A percentile compares a stretch with the other conserved stretches of the same genome.
Evolutionary conservation across 1,284 basidiomycete genomes (phyloP).

Genomic region (Pascua sp.): DNA sequence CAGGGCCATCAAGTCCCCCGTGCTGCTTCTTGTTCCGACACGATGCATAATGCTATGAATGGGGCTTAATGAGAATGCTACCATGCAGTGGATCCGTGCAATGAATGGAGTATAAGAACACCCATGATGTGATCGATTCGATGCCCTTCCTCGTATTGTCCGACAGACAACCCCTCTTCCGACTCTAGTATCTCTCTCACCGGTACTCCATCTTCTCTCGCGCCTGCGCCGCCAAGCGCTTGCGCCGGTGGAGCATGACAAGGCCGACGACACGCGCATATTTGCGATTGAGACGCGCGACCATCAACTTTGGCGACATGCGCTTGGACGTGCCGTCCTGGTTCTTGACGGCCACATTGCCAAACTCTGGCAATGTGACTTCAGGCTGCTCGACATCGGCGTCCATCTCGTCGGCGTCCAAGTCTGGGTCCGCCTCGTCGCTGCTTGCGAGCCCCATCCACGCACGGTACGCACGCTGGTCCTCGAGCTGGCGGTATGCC

Average conservation of each 20-base stretch:
- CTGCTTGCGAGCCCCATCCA: conserved; percentile 23
- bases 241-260: conserved; percentile 39
- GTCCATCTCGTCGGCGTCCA: conserved; percentile 23
- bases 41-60: conserved; percentile 16
- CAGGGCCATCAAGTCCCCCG: too few species aligned
- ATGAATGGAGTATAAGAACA: background rate
- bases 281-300: conserved; percentile 34
- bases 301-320: conserved; percentile 27
- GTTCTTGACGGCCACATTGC: conserved; percentile 23
- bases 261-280: conserved; percentile 36
- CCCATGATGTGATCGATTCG: too few species aligned
- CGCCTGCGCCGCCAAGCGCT: conserved; percentile 6
- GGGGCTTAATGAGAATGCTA: conserved; percentile 4
- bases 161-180: too few species aligned
- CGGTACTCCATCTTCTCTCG: background rate
- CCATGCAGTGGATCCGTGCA: background rate
- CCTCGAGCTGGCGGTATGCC: conserved; percentile 36
- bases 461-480: conserved; percentile 18
- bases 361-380: conserved; percentile 25
- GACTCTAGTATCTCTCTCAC: too few species aligned
- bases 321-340: conserved; percentile 22
- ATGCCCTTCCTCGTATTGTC: too few species aligned
- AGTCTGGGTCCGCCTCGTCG: conserved; percentile 22
- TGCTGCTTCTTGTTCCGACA: background rate
- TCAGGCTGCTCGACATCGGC: conserved; percentile 20